Evolutionary conservation across 148 eudicot genomes (phyloP), one percentile per base, ranked within the genome.

Genomic region (Vaccinium corymbosum): DNA sequence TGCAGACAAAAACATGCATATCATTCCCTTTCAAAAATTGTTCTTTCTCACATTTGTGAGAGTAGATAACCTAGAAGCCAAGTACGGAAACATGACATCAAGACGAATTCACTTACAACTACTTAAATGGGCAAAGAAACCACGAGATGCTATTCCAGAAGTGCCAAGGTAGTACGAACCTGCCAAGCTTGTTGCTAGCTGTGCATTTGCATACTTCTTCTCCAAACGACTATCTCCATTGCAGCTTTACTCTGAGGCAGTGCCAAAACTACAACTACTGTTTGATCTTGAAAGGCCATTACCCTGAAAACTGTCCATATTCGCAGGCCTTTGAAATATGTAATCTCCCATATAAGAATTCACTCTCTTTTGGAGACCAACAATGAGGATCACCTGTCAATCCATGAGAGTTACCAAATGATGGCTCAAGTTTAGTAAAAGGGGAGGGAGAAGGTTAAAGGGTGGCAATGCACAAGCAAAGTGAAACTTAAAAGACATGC

Each of bases 131-230:
- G 19, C 4, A 3, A 61, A 83, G 35, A 76, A 49, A 42, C 25
- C 22, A 29, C 4, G 29, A 71, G 25, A 62, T 83, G 49, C 55
- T 38, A 49, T 19, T 83, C 55, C 38, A 53, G 25, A 83, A 80
- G 48, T 61, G 46, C 16, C 42, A 49, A 64, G 50, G 84, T 77
- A 35, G 83, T 71, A 32, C 0, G 35, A 32, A 95, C 99, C 99
- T 96, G 94, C 99, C 98, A 96, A 84, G 88, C 83, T 83, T 85
- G 88, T 88, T 94, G 99, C 87, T 93, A 91, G 32, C 86, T 91
- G 83, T 51, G 93, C 90, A 96, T 89, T 85, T 91, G 97, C 86
- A 88, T 50, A 87, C 93, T 90, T 90, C 49, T 89, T 84, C 90
- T 83, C 87, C 86, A 89, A 27, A 79, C 29, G 55, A 96, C 86